These are phyloP conservation scores for Gaertneriomyces semiglobifer DNA, from an alignment of 192 early-diverging fungal genomes.

Conservation along the genomic window DNA sequence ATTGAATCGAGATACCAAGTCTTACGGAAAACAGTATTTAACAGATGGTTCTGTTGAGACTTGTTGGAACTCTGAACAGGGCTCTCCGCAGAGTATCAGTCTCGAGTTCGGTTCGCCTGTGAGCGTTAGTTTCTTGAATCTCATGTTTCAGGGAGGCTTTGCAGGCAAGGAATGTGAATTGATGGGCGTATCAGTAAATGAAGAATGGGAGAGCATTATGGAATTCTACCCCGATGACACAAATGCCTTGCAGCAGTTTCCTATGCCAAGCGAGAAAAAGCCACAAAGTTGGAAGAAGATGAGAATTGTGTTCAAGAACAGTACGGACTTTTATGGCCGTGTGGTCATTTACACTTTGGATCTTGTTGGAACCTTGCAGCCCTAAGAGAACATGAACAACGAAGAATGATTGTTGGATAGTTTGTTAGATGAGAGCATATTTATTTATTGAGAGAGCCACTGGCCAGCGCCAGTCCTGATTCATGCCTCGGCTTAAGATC, in stretches of 20 bases:
- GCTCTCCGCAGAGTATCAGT: slow-evolving; percentile 70
- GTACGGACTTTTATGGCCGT: slow-evolving; percentile 85
- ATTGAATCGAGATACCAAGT: slow-evolving; percentile 69
- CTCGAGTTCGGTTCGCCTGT: slow-evolving; percentile 58
- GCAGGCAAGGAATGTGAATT: slow-evolving; percentile 68
- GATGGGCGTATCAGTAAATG: slow-evolving; percentile 30
- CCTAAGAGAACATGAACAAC: too few species aligned
- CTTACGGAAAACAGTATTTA: slow-evolving; percentile 78
- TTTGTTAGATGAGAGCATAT: too few species aligned
- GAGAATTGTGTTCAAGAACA: slow-evolving; percentile 67
- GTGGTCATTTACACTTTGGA: slow-evolving; percentile 75
- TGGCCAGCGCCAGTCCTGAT: too few species aligned
- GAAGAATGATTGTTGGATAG: too few species aligned
- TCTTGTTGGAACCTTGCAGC: slow-evolving; percentile 44
- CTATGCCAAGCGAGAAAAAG: neutral
- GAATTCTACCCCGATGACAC: slow-evolving; percentile 71
- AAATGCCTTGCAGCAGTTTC: slow-evolving; percentile 46
- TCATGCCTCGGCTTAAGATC: too few species aligned
- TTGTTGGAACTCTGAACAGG: slow-evolving; percentile 93
- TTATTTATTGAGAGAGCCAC: too few species aligned
- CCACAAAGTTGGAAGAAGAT: slow-evolving; percentile 19
- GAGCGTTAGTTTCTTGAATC: slow-evolving; percentile 32
- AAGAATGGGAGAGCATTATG: slow-evolving; percentile 36
- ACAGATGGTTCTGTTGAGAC: slow-evolving; percentile 78
- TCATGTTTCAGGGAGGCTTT: slow-evolving; percentile 90